Evolutionary conservation across 371 early-diverging fungal genomes (phyloP).

Genomic region (Mucor irregularis): DNA sequence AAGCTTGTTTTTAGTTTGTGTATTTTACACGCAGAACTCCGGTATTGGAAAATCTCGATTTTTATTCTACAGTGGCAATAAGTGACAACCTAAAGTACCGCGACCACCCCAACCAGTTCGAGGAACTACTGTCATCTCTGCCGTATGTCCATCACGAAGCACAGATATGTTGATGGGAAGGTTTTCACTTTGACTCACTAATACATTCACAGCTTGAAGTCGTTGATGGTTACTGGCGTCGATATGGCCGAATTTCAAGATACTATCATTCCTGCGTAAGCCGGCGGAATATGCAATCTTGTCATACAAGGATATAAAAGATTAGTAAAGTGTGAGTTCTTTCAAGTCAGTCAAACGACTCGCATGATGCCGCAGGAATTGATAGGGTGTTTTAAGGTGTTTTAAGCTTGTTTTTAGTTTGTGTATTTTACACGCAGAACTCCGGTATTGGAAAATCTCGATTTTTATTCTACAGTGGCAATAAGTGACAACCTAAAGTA

Average conservation of each 20-base stretch:
- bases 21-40: no score
- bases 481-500: constrained; percentile 66
- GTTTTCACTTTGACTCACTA: constrained; percentile 60
- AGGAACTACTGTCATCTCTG: constrained; percentile 55
- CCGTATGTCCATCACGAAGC: constrained; percentile 34
- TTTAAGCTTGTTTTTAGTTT: no score
- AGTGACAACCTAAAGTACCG: constrained; percentile 74
- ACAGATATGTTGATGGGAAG: constrained; percentile 50
- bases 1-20: no score
- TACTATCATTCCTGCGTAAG: constrained; percentile 58
- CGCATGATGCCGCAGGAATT: no score
- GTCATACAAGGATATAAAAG: no score
- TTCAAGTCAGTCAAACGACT: no score
- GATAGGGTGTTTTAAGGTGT: no score
- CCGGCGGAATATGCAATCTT: constrained; percentile 71
- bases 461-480: constrained; percentile 19
- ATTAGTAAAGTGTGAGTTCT: no score
- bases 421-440: no score
- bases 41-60: not conserved
- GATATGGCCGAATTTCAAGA: constrained; percentile 65
- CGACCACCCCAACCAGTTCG: constrained; percentile 71
- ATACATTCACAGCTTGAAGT: constrained; percentile 52
- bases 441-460: not conserved
- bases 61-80: constrained; percentile 23
- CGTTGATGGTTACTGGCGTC: constrained; percentile 46